phyloP scores from a whole-genome alignment of 2,329 filamentous ascomycete species.

The Colletotrichum liriopes region DNA sequence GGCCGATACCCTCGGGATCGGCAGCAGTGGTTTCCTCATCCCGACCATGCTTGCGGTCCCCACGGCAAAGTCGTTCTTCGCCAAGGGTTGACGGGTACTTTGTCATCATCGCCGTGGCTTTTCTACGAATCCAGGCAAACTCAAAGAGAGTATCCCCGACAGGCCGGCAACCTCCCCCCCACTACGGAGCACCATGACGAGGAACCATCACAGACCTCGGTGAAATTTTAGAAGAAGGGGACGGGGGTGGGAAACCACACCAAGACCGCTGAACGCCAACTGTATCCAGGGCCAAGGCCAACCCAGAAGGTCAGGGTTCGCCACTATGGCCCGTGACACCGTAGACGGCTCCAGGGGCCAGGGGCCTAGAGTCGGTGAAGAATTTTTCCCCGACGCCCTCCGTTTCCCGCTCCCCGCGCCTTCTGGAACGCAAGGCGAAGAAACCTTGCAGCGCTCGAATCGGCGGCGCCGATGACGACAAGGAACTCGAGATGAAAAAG shows the following conservation, averaged over 20 bases:
- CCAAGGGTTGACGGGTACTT: background rate
- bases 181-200: background rate
- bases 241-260: background rate
- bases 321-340: conserved; percentile 1
- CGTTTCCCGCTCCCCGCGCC: background rate
- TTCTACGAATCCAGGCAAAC: background rate
- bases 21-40: conserved; percentile 2
- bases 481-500: background rate
- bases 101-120: background rate
- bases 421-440: background rate
- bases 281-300: background rate
- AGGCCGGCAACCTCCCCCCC: background rate
- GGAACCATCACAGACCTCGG: background rate
- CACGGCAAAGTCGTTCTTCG: background rate
- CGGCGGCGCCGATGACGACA: conserved; percentile 1
- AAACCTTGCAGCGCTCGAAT: background rate
- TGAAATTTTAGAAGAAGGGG: background rate
- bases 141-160: background rate
- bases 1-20: background rate
- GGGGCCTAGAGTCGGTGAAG: conserved; percentile 16
- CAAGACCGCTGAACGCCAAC: background rate
- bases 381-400: background rate
- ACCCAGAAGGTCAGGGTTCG: background rate
- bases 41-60: background rate
- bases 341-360: background rate